phyloP scores from a whole-genome alignment of 2,329 filamentous ascomycete genomes.

The Drechslerella dactyloides region DNA sequence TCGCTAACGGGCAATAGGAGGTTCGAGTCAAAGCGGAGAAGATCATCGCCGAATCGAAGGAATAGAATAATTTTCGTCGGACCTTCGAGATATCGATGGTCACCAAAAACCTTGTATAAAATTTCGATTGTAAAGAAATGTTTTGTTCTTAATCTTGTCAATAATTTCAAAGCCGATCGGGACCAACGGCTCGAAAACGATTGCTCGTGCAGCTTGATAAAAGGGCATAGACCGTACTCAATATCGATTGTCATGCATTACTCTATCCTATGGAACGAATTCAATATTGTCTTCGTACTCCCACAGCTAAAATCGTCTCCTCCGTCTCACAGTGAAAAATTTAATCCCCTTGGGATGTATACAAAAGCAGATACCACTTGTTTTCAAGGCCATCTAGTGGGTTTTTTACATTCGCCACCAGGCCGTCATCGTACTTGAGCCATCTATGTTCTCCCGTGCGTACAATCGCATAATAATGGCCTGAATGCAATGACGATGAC shows the following conservation, averaged over 20 bases:
- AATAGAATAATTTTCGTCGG: constrained; percentile 13
- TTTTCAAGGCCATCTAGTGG: constrained; percentile 13
- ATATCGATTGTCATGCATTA: too few relatives aligned
- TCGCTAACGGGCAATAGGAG: constrained; percentile 59
- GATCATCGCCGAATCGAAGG: constrained; percentile 80
- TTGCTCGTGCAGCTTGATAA: neutral
- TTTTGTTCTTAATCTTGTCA: constrained; percentile 14
- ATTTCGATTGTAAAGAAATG: constrained; percentile 8
- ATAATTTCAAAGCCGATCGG: neutral
- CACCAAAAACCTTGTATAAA: constrained; percentile 31
- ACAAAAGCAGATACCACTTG: constrained; percentile 34
- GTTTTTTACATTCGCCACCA: constrained; percentile 6
- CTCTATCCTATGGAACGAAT: neutral
- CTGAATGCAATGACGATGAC: constrained; percentile 12
- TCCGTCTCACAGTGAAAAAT: neutral
- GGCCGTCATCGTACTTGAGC: constrained; percentile 36
- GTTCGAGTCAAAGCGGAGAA: constrained; percentile 98
- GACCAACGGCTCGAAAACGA: constrained; percentile 1
- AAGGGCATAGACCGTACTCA: too few relatives aligned
- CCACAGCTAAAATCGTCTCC: too few relatives aligned
- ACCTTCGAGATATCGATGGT: constrained; percentile 14
- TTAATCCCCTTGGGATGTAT: constrained; percentile 10
- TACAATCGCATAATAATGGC: constrained; percentile 31
- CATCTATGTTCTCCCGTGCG: constrained; percentile 8
- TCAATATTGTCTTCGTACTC: neutral